These are phyloP conservation scores for Diplodia mutila DNA, from an alignment of 2,329 filamentous ascomycete genomes.

Conservation along the genomic window DNA sequence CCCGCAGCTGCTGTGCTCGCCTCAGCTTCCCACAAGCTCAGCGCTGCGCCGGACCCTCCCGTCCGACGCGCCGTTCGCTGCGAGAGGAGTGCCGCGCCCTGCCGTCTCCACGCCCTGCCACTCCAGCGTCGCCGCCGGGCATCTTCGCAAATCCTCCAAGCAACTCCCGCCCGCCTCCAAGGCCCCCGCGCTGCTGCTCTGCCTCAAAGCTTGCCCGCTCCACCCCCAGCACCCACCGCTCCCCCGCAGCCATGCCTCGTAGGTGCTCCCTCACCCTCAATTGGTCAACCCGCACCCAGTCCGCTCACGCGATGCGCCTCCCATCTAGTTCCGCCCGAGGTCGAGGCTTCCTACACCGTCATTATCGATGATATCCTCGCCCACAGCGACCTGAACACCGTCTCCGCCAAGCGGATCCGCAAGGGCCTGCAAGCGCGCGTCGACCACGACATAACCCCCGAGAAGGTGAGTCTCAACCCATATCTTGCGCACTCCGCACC, in stretches of 20 bases:
- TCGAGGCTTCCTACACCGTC: slow-evolving; percentile 55
- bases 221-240: not conserved
- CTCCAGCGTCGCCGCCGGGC: slow-evolving; percentile 2
- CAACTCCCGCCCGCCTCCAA: slow-evolving; percentile 9
- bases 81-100: slow-evolving; percentile 3
- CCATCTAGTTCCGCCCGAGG: slow-evolving; percentile 53
- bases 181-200: not conserved
- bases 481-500: not conserved
- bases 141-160: slow-evolving; percentile 11
- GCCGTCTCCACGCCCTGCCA: slow-evolving; percentile 10
- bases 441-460: slow-evolving; percentile 63
- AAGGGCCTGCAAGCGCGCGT: slow-evolving; percentile 64
- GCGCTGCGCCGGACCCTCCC: not conserved
- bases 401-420: slow-evolving; percentile 68
- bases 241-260: slow-evolving; percentile 26
- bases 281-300: slow-evolving; percentile 8
- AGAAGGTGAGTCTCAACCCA: slow-evolving; percentile 57
- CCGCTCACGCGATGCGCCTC: slow-evolving; percentile 8
- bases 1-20: not conserved
- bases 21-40: not conserved
- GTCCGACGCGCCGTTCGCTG: slow-evolving; percentile 19
- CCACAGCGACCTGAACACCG: slow-evolving; percentile 63
- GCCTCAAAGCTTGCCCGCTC: not conserved
- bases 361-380: slow-evolving; percentile 68
- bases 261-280: slow-evolving; percentile 22